phyloP scores from a whole-genome alignment of 805 yeast genomes.

The Wickerhamomyces queroliae region DNA sequence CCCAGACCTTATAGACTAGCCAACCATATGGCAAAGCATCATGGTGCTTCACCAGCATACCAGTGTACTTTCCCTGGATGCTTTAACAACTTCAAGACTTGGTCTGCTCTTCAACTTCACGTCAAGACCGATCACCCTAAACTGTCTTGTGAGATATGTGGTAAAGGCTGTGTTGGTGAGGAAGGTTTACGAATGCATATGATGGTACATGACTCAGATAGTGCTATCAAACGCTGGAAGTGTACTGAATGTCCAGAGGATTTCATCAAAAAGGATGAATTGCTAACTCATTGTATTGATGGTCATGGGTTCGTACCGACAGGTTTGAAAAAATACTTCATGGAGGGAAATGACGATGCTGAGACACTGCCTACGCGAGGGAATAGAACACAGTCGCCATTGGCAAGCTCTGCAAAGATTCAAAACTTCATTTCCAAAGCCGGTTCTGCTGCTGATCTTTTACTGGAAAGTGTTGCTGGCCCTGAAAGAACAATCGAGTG shows the following conservation, averaged over 20 bases:
- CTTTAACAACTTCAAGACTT: conserved; percentile 51
- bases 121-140: conserved; percentile 69
- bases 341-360: not conserved
- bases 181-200: conserved; percentile 68
- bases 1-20: conserved; percentile 59
- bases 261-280: conserved; percentile 51
- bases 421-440: conserved; percentile 21
- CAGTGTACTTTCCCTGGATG: conserved; percentile 64
- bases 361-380: not conserved
- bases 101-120: conserved; percentile 72
- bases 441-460: conserved; percentile 21
- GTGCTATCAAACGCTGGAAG: conserved; percentile 44
- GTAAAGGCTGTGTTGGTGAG: conserved; percentile 66
- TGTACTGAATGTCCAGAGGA: conserved; percentile 50
- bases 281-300: conserved; percentile 49
- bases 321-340: conserved; percentile 3
- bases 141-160: conserved; percentile 57
- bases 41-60: conserved; percentile 48
- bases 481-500: conserved; percentile 35
- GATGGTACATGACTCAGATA: conserved; percentile 56
- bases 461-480: conserved; percentile 26
- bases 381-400: not conserved
- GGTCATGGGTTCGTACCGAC: conserved; percentile 29
- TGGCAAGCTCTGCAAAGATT: conserved; percentile 16
- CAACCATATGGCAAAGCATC: conserved; percentile 62